phyloP scores from a whole-genome alignment of 2,329 filamentous ascomycete genomes.

The Pestalotiopsis sp. region DNA sequence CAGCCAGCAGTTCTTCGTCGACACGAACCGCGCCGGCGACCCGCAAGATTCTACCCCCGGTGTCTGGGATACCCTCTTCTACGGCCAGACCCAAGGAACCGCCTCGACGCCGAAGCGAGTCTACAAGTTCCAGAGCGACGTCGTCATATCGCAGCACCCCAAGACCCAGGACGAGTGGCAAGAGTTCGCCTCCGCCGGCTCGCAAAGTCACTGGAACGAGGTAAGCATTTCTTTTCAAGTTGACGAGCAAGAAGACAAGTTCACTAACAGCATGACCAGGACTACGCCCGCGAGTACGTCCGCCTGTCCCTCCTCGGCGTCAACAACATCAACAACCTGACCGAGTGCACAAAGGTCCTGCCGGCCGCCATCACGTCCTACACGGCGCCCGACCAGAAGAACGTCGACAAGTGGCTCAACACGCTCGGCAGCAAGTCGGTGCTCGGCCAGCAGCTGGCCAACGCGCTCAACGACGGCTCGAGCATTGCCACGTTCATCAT shows the following conservation, averaged over 20 bases:
- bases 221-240: slow-evolving; percentile 28
- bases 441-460: slow-evolving; percentile 19
- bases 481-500: slow-evolving; percentile 6
- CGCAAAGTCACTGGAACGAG: slow-evolving; percentile 43
- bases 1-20: slow-evolving; percentile 49
- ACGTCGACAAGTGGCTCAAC: slow-evolving; percentile 23
- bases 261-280: slow-evolving; percentile 30
- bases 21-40: slow-evolving; percentile 40
- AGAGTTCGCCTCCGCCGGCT: slow-evolving; percentile 34
- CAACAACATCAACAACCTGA: slow-evolving; percentile 57
- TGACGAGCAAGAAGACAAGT: background rate
- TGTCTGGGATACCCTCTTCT: slow-evolving; percentile 56
- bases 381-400: slow-evolving; percentile 22
- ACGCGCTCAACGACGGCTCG: slow-evolving; percentile 21
- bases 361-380: slow-evolving; percentile 35
- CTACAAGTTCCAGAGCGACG: slow-evolving; percentile 45
- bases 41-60: slow-evolving; percentile 56
- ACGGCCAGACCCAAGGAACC: slow-evolving; percentile 40
- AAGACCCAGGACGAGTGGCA: slow-evolving; percentile 39
- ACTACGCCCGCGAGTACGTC: slow-evolving; percentile 55
- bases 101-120: slow-evolving; percentile 35
- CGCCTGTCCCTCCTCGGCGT: slow-evolving; percentile 58
- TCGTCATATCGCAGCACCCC: slow-evolving; percentile 39
- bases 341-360: slow-evolving; percentile 56
- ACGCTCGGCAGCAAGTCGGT: slow-evolving; percentile 17